Percentiles rank a stretch among this genome's conserved stretches.
These are phyloP conservation scores for Paramecium biaurelia DNA, from an alignment of 73 alveolate genomes.

Conservation along the genomic window DNA sequence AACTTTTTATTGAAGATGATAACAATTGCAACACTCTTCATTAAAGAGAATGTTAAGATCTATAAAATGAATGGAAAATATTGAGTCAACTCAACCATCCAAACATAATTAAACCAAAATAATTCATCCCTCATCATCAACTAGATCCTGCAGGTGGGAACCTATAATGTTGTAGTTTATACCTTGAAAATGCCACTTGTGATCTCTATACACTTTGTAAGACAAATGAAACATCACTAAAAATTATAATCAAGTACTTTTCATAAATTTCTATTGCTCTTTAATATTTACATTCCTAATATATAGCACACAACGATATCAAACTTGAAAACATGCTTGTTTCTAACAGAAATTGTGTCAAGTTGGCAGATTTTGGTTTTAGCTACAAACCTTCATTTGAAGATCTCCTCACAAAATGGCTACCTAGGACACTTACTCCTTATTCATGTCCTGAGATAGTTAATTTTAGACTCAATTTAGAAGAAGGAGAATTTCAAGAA, in stretches of 20 bases:
- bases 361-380: slow-evolving; percentile 49
- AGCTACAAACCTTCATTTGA: not conserved
- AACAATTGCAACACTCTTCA: not conserved
- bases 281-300: not conserved
- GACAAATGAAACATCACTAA: not conserved
- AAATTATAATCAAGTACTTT: not conserved
- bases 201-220: slow-evolving; percentile 30
- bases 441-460: slow-evolving; percentile 46
- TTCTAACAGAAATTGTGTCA: not conserved
- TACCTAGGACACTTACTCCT: slow-evolving; percentile 13
- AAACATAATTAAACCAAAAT: slow-evolving; percentile 1
- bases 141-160: not conserved
- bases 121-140: slow-evolving; percentile 7
- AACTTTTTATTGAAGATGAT: not conserved
- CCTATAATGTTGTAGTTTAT: not conserved
- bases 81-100: slow-evolving; percentile 20
- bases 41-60: slow-evolving; percentile 39
- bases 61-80: slow-evolving; percentile 47
- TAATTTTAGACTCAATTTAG: not conserved
- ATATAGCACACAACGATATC: slow-evolving; percentile 40
- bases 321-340: slow-evolving; percentile 31
- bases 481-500: not conserved
- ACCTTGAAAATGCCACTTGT: slow-evolving; percentile 23
- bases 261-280: not conserved
- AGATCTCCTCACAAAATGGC: not conserved